phyloP scores from a whole-genome alignment of 2,329 filamentous ascomycete species.

The Passalora sequoiae region DNA sequence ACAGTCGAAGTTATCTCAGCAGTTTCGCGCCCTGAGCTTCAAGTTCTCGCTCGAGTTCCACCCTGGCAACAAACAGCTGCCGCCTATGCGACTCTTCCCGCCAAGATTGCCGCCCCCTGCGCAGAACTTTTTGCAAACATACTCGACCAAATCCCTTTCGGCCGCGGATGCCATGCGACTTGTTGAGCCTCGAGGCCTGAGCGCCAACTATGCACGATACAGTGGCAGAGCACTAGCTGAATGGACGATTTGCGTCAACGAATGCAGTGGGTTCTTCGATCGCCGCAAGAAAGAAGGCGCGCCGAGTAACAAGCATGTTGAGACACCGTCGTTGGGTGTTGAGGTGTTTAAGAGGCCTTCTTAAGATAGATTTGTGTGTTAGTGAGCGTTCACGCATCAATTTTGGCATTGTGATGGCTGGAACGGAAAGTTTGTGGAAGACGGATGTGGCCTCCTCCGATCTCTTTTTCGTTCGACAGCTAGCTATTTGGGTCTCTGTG shows the following conservation, averaged over 20 bases:
- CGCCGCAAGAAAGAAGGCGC: slow-evolving; percentile 69
- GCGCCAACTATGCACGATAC: slow-evolving; percentile 50
- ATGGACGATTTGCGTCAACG: slow-evolving; percentile 68
- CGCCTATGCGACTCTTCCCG: slow-evolving; percentile 58
- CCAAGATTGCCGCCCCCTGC: slow-evolving; percentile 67
- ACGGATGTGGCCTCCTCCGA: too few species aligned
- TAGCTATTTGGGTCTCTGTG: too few species aligned
- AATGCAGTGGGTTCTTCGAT: slow-evolving; percentile 78
- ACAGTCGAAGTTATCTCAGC: neutral
- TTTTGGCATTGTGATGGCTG: too few species aligned
- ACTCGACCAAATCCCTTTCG: slow-evolving; percentile 14
- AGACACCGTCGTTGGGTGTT: slow-evolving; percentile 61
- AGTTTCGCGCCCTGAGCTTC: slow-evolving; percentile 57
- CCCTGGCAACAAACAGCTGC: slow-evolving; percentile 51
- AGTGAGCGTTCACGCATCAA: slow-evolving; percentile 4
- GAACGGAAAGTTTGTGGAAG: too few species aligned
- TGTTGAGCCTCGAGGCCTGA: slow-evolving; percentile 35
- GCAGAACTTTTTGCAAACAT: slow-evolving; percentile 56
- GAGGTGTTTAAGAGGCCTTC: slow-evolving; percentile 51
- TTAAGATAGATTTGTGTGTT: slow-evolving; percentile 5
- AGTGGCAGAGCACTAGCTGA: slow-evolving; percentile 70
- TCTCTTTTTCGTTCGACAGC: too few species aligned
- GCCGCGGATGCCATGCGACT: slow-evolving; percentile 3
- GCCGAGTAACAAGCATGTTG: slow-evolving; percentile 59
- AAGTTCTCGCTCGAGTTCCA: slow-evolving; percentile 69